phyloP scores from a whole-genome alignment of 2,329 filamentous ascomycete genomes.

The Knoxdaviesia proteae region DNA sequence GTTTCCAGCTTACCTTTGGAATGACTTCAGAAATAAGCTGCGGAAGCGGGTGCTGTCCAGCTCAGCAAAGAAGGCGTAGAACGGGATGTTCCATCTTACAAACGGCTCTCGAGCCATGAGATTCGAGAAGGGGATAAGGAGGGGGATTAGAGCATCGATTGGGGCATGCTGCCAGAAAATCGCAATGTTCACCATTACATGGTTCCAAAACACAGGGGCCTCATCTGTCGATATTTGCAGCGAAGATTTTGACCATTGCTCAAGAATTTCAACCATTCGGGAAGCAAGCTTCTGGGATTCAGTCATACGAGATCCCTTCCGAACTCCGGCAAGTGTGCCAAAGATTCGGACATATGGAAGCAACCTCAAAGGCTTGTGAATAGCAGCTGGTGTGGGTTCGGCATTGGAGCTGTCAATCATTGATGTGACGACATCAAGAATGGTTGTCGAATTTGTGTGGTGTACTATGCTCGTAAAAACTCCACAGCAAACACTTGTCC shows the following conservation, averaged over 20 bases:
- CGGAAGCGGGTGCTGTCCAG: conserved; percentile 56
- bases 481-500: conserved; percentile 50
- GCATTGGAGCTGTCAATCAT: conserved; percentile 29
- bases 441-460: conserved; percentile 54
- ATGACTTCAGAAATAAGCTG: conserved; percentile 56
- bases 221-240: conserved; percentile 15
- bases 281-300: conserved; percentile 50
- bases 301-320: conserved; percentile 53
- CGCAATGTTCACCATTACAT: conserved; percentile 34
- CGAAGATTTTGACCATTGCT: conserved; percentile 19
- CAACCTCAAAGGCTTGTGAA: conserved; percentile 10
- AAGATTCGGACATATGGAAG: conserved; percentile 37
- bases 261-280: conserved; percentile 30
- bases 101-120: conserved; percentile 43
- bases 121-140: conserved; percentile 43
- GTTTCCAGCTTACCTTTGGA: conserved; percentile 45
- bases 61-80: conserved; percentile 64
- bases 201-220: conserved; percentile 30
- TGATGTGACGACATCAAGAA: conserved; percentile 43
- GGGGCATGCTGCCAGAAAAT: conserved; percentile 57
- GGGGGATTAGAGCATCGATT: conserved; percentile 57
- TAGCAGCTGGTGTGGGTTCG: conserved; percentile 15
- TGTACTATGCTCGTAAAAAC: conserved; percentile 68
- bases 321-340: conserved; percentile 53
- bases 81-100: conserved; percentile 56